Evolutionary conservation across 805 yeast genomes (phyloP).

Genomic region (Nematodospora valgi): DNA sequence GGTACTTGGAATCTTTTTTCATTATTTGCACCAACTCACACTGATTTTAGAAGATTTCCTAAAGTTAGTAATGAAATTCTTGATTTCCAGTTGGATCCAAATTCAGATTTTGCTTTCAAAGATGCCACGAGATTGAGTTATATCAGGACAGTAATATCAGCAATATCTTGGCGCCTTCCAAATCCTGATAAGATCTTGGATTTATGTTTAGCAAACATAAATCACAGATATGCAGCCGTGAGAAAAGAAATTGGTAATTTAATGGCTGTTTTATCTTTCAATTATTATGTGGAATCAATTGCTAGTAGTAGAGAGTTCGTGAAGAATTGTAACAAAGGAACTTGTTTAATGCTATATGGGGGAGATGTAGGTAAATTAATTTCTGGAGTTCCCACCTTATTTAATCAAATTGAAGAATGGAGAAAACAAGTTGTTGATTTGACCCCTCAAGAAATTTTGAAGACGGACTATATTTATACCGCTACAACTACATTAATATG

Average conservation of each 20-base stretch:
- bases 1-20: constrained; percentile 73
- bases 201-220: constrained; percentile 45
- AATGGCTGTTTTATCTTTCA: constrained; percentile 44
- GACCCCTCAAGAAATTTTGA: constrained; percentile 54
- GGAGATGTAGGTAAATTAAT: constrained; percentile 20
- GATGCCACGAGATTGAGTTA: constrained; percentile 61
- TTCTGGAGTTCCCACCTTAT: constrained; percentile 37
- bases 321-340: constrained; percentile 27
- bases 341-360: constrained; percentile 31
- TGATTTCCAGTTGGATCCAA: constrained; percentile 44
- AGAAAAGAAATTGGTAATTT: constrained; percentile 64
- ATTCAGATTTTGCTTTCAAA: constrained; percentile 59
- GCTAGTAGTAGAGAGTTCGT: constrained; percentile 38
- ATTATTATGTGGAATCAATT: constrained; percentile 42
- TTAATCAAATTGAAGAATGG: constrained; percentile 42
- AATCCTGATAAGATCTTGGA: constrained; percentile 43
- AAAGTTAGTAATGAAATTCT: constrained; percentile 44
- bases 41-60: constrained; percentile 66
- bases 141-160: constrained; percentile 46
- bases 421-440: constrained; percentile 33
- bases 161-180: constrained; percentile 55
- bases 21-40: constrained; percentile 68
- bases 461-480: constrained; percentile 58
- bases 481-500: constrained; percentile 65
- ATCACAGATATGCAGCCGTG: constrained; percentile 72